A percentile compares a stretch with the other conserved stretches of the same genome.
Conservation (phyloP, 495 filamentous ascomycete genomes). For the Neurospora pannonica region DNA sequence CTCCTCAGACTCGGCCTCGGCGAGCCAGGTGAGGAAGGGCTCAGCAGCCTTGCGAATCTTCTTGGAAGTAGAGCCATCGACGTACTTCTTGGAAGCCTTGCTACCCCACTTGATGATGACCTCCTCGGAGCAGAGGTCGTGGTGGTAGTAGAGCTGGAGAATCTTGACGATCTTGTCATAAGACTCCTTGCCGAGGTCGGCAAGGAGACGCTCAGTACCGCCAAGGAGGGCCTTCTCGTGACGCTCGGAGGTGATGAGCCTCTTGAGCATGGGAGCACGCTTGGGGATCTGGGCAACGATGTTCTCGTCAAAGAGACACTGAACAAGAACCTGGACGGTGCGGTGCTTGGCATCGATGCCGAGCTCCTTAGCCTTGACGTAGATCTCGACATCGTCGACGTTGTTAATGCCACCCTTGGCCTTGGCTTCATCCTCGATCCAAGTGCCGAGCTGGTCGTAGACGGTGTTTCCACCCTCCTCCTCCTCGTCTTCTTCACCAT, state of each 20-base stretch:
- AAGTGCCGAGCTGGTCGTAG: slow-evolving; percentile 89
- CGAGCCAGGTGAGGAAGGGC: slow-evolving; percentile 89
- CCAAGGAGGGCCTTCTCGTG: slow-evolving; percentile 98
- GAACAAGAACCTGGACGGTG: slow-evolving; percentile 82
- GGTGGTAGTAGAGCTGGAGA: slow-evolving; percentile 75
- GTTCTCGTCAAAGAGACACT: slow-evolving; percentile 86
- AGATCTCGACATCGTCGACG: slow-evolving; percentile 80
- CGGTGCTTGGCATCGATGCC: slow-evolving; percentile 93
- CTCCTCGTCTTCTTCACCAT: slow-evolving; percentile 75
- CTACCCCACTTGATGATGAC: slow-evolving; percentile 82
- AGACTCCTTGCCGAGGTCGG: slow-evolving; percentile 57
- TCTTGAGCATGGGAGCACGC: slow-evolving; percentile 79
- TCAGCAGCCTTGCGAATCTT: slow-evolving; percentile 93
- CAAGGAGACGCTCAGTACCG: slow-evolving; percentile 85
- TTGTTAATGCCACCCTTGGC: slow-evolving; percentile 62
- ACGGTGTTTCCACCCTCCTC: slow-evolving; percentile 69
- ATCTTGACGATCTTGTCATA: slow-evolving; percentile 73
- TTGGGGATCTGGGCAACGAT: slow-evolving; percentile 71
- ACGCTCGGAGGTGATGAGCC: slow-evolving; percentile 79
- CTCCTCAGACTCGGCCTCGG: slow-evolving; percentile 75
- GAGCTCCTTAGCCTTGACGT: slow-evolving; percentile 90
- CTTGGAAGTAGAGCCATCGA: slow-evolving; percentile 79
- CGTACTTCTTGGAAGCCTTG: slow-evolving; percentile 96
- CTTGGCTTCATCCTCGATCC: slow-evolving; percentile 70
- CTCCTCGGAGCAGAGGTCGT: slow-evolving; percentile 80